Evolutionary conservation across 345 rosid genomes (phyloP).

Genomic region (Eucalyptus marginata): DNA sequence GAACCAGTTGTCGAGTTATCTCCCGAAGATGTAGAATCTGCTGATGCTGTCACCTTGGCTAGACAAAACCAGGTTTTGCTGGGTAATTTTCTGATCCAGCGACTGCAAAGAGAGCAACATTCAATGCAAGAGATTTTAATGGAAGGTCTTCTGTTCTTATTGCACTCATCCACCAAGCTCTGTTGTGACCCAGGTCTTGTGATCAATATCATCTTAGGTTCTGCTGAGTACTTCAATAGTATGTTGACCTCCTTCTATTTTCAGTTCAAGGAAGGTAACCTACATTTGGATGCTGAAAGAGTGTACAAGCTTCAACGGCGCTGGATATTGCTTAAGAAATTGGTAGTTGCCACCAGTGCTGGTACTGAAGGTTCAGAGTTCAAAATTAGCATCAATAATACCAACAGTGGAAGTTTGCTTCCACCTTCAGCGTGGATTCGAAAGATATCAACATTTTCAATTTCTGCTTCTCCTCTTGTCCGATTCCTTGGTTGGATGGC

Average conservation of each 20-base stretch:
- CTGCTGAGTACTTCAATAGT: slow-evolving; percentile 47
- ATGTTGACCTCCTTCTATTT: slow-evolving; percentile 34
- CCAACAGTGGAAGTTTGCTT: slow-evolving; percentile 41
- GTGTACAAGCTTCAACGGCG: slow-evolving; percentile 33
- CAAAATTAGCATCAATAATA: slow-evolving; percentile 10
- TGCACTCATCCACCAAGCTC: slow-evolving; percentile 56
- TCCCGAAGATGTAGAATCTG: slow-evolving; percentile 33
- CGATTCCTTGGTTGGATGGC: slow-evolving; percentile 94
- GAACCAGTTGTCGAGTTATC: slow-evolving; percentile 35
- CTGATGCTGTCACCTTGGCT: slow-evolving; percentile 70
- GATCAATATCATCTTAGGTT: slow-evolving; percentile 42
- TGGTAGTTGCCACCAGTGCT: slow-evolving; percentile 64
- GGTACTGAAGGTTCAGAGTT: slow-evolving; percentile 36
- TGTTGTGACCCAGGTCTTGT: slow-evolving; percentile 52
- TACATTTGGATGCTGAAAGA: slow-evolving; percentile 27
- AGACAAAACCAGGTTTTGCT: slow-evolving; percentile 65
- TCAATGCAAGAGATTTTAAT: slow-evolving; percentile 65
- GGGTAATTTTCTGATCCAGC: slow-evolving; percentile 46
- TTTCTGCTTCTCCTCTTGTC: slow-evolving; percentile 47
- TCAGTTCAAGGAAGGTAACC: slow-evolving; percentile 35
- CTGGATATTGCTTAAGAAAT: slow-evolving; percentile 58
- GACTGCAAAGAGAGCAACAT: slow-evolving; percentile 45
- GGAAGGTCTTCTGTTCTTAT: slow-evolving; percentile 61
- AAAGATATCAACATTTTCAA: slow-evolving; percentile 48
- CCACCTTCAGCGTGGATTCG: slow-evolving; percentile 64